These are phyloP conservation scores for Phytophthora palmivora DNA, from an alignment of 352 stramenopile genomes.

Conservation along the genomic window DNA sequence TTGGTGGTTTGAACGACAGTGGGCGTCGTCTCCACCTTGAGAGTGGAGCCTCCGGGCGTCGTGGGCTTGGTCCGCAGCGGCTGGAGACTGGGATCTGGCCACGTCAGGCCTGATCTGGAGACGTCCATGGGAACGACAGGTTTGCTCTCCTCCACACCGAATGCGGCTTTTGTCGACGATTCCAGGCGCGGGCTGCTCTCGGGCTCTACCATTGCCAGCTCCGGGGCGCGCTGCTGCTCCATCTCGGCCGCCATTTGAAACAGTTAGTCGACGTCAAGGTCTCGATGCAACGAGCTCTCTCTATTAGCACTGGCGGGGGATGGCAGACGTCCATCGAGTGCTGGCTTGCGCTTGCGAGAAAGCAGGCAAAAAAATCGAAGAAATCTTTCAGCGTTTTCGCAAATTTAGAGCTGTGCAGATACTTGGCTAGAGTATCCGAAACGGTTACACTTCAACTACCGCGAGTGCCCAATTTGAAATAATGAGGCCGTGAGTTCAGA, in stretches of 20 bases:
- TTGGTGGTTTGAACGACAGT: constrained; percentile 11
- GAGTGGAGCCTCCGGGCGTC: constrained; percentile 27
- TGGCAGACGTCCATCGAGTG: constrained; percentile 36
- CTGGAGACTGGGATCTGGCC: constrained; percentile 28
- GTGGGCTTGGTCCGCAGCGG: constrained; percentile 24
- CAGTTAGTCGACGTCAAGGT: constrained; percentile 11
- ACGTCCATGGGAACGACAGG: constrained; percentile 7
- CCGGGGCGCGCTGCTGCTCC: constrained; percentile 42
- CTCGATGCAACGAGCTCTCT: constrained; percentile 1
- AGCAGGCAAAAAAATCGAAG: constrained; percentile 39
- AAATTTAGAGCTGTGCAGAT: constrained; percentile 20
- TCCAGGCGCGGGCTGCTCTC: constrained; percentile 26
- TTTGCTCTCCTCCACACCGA: constrained; percentile 21
- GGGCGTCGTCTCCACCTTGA: constrained; percentile 31
- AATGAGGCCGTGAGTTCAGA: too few relatives aligned
- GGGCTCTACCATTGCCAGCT: constrained; percentile 26
- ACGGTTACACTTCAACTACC: constrained; percentile 11
- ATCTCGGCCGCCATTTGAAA: constrained; percentile 32
- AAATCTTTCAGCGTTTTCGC: constrained; percentile 38
- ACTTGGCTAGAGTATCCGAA: constrained; percentile 1
- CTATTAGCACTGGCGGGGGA: constrained; percentile 21
- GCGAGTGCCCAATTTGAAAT: neutral
- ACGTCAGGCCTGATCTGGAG: constrained; percentile 14
- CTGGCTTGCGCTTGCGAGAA: neutral
- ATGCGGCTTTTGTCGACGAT: constrained; percentile 1